These are phyloP conservation scores for Cyanidiococcus yangmingshanensis DNA, from an alignment of 23 red algal species.

Conservation along the genomic window DNA sequence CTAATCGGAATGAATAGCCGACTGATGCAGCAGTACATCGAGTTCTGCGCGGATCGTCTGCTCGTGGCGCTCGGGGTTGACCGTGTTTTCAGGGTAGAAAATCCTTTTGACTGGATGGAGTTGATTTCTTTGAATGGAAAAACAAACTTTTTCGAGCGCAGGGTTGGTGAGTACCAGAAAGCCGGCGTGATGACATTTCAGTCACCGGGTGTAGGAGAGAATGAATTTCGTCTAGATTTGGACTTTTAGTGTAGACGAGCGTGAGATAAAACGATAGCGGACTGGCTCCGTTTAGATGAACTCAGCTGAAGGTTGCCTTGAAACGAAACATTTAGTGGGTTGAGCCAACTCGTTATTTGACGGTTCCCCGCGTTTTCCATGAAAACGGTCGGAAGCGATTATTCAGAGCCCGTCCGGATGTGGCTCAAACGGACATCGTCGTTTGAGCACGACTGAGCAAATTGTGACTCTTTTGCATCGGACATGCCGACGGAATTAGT, in stretches of 20 bases:
- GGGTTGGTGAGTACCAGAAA: slow-evolving; percentile 35
- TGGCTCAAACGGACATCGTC: neutral
- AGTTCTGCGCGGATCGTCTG: slow-evolving; percentile 28
- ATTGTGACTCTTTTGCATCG: too few relatives aligned
- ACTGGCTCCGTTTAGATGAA: neutral
- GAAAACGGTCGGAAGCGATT: neutral
- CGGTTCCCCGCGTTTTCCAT: slow-evolving; percentile 2
- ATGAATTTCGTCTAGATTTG: slow-evolving; percentile 24
- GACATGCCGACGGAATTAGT: too few relatives aligned
- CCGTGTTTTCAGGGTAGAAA: slow-evolving; percentile 1
- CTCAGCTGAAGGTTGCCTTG: neutral
- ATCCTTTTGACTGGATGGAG: slow-evolving; percentile 42
- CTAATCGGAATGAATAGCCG: slow-evolving; percentile 27
- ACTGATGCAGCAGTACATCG: slow-evolving; percentile 34
- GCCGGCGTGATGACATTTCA: slow-evolving; percentile 28
- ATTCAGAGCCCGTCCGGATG: neutral
- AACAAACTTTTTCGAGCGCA: slow-evolving; percentile 35
- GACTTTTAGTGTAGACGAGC: slow-evolving; percentile 18
- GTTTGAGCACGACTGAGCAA: too few relatives aligned
- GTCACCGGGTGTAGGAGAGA: neutral
- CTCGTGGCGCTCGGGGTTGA: slow-evolving; percentile 7
- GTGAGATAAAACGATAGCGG: neutral
- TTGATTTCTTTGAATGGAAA: slow-evolving; percentile 35
- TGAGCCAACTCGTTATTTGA: too few relatives aligned
- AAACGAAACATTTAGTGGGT: neutral